These are phyloP conservation scores for Wickerhamomyces queroliae DNA, from an alignment of 805 yeast species.

Conservation along the genomic window DNA sequence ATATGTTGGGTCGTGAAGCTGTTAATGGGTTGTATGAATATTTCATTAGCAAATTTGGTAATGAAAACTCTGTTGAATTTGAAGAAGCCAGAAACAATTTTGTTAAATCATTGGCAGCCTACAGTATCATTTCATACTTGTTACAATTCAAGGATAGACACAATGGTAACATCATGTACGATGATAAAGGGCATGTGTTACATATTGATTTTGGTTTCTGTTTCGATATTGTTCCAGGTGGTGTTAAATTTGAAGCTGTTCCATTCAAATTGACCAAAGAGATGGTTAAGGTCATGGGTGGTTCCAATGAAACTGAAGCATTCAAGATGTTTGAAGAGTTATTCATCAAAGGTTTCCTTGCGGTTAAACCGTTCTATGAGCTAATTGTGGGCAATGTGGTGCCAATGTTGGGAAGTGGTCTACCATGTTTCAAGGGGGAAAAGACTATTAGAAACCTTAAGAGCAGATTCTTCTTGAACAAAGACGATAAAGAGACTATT, in stretches of 20 bases:
- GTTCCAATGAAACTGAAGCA: slow-evolving; percentile 75
- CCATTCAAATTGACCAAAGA: slow-evolving; percentile 96
- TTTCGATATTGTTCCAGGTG: slow-evolving; percentile 98
- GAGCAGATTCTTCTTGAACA: slow-evolving; percentile 73
- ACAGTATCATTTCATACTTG: slow-evolving; percentile 84
- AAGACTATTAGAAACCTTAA: slow-evolving; percentile 75
- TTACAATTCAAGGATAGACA: slow-evolving; percentile 96
- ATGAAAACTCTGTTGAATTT: slow-evolving; percentile 84
- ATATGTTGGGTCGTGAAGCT: slow-evolving; percentile 98
- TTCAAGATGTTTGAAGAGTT: slow-evolving; percentile 92
- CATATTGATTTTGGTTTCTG: slow-evolving; percentile 99
- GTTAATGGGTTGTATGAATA: slow-evolving; percentile 95
- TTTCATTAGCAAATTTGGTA: slow-evolving; percentile 87
- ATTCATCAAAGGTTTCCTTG: slow-evolving; percentile 87
- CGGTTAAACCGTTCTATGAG: slow-evolving; percentile 84
- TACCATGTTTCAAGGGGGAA: slow-evolving; percentile 89
- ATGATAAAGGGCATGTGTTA: slow-evolving; percentile 87
- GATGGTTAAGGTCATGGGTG: slow-evolving; percentile 97
- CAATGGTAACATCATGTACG: slow-evolving; percentile 97
- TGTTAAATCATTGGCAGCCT: slow-evolving; percentile 91
- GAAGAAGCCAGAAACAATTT: slow-evolving; percentile 91
- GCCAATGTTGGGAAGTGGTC: slow-evolving; percentile 93
- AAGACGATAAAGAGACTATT: slow-evolving; percentile 83
- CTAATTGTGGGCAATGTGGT: slow-evolving; percentile 76
- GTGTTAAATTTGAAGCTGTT: slow-evolving; percentile 96